A percentile compares a stretch with the other conserved stretches of the same genome.
Evolutionary conservation across 108 stramenopile species (phyloP).

Genomic region (Asterionellopsis glacialis): DNA sequence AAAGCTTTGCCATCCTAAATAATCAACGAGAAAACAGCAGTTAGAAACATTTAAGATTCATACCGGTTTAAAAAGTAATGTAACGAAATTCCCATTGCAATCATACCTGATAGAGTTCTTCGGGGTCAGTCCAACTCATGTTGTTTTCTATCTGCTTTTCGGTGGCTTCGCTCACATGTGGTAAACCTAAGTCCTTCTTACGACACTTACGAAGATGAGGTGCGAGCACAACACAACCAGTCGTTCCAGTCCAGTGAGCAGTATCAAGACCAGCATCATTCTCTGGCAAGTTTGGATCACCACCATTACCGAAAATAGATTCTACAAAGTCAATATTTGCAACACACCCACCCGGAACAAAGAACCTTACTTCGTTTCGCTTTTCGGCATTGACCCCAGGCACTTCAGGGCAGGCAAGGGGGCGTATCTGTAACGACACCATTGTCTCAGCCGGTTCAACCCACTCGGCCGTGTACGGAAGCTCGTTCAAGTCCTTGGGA

Average conservation of each 20-base stretch:
- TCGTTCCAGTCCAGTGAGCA: conserved; percentile 48
- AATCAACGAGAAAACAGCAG: too few species aligned
- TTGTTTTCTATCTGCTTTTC: conserved; percentile 48
- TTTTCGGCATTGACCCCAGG: conserved; percentile 46
- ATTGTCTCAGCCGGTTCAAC: conserved; percentile 38
- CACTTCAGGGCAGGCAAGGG: conserved; percentile 47
- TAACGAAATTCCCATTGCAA: too few species aligned
- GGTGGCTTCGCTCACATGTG: conserved; percentile 39
- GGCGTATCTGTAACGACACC: conserved; percentile 47
- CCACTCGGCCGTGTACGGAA: conserved; percentile 51
- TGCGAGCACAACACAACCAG: conserved; percentile 53
- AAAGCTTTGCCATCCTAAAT: conserved; percentile 36
- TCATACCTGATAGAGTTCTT: conserved; percentile 35
- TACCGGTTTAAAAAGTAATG: too few species aligned
- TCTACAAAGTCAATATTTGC: conserved; percentile 55
- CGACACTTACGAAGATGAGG: conserved; percentile 40
- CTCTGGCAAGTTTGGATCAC: conserved; percentile 48
- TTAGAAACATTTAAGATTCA: too few species aligned
- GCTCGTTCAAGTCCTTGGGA: conserved; percentile 36
- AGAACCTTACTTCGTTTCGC: conserved; percentile 51
- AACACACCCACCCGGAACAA: conserved; percentile 51
- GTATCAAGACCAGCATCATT: conserved; percentile 51
- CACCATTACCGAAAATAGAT: conserved; percentile 48
- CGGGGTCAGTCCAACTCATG: conserved; percentile 43
- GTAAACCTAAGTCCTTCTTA: conserved; percentile 48